A percentile compares a stretch with the other conserved stretches of the same genome.
Conservation (phyloP, 169 alveolate genomes). For the Cryptosporidium baileyi region DNA sequence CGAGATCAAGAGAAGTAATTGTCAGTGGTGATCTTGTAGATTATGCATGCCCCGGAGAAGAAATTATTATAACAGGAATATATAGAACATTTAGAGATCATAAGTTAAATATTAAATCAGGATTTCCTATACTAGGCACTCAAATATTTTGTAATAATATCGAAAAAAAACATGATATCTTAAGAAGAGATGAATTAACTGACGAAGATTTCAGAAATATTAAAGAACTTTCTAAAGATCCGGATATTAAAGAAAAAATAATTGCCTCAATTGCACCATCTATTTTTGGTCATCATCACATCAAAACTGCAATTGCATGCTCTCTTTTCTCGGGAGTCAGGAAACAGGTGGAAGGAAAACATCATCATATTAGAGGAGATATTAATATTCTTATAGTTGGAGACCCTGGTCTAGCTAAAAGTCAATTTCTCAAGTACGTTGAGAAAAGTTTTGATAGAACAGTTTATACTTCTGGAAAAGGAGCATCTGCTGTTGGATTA, state of each 20-base stretch:
- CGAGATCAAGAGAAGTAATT: constrained; percentile 96
- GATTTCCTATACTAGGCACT: constrained; percentile 95
- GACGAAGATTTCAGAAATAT: constrained; percentile 92
- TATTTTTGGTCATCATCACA: constrained; percentile 94
- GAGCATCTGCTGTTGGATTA: constrained; percentile 99
- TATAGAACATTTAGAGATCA: constrained; percentile 93
- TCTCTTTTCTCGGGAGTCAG: constrained; percentile 93
- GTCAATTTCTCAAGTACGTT: constrained; percentile 97
- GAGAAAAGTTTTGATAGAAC: constrained; percentile 95
- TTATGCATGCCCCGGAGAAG: constrained; percentile 99
- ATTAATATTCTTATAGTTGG: constrained; percentile 93
- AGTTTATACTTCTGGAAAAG: constrained; percentile 95
- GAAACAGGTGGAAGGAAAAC: constrained; percentile 92
- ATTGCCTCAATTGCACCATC: constrained; percentile 97
- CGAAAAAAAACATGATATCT: constrained; percentile 88
- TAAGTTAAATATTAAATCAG: constrained; percentile 93
- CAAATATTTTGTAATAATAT: constrained; percentile 94
- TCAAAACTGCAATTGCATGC: constrained; percentile 90
- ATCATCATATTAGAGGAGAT: constrained; percentile 95
- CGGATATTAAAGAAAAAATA: constrained; percentile 92
- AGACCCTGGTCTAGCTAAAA: constrained; percentile 99
- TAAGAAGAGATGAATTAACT: constrained; percentile 87
- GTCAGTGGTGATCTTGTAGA: constrained; percentile 97
- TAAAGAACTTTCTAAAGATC: constrained; percentile 88
- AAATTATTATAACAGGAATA: constrained; percentile 95